Evolutionary conservation across 2,329 filamentous ascomycete species (phyloP).

Genomic region (Exophiala calicioides): DNA sequence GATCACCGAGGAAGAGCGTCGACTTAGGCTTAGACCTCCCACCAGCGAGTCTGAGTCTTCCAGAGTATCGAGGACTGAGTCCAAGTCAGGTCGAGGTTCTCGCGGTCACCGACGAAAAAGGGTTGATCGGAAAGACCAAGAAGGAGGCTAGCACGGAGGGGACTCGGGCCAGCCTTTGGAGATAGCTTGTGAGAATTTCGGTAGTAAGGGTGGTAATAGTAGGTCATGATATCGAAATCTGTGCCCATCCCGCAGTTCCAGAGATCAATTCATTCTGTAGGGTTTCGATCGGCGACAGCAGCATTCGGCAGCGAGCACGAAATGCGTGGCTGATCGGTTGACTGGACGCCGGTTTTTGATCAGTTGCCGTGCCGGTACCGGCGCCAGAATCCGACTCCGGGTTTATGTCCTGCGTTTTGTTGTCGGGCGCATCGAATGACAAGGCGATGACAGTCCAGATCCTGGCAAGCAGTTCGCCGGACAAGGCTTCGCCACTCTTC

Average conservation of each 20-base stretch:
- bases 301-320: conserved; percentile 3
- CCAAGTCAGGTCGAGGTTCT: too few species aligned
- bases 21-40: too few species aligned
- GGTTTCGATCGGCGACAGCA: conserved; percentile 4
- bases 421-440: background rate
- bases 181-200: too few species aligned
- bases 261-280: conserved; percentile 1
- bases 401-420: background rate
- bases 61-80: too few species aligned
- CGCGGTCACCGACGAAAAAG: too few species aligned
- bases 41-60: too few species aligned
- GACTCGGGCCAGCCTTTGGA: background rate
- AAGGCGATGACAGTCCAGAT: conserved; percentile 1
- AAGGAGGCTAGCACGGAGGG: background rate
- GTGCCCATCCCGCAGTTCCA: conserved; percentile 9
- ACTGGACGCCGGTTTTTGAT: background rate
- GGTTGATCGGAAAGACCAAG: too few species aligned
- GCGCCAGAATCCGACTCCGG: background rate
- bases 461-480: conserved; percentile 1
- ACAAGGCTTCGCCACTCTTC: background rate
- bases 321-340: background rate
- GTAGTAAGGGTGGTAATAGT: background rate
- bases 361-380: background rate
- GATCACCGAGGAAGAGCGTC: too few species aligned
- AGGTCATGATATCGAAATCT: conserved; percentile 13